Percentiles rank a stretch among this genome's conserved stretches.
Evolutionary conservation across 768 basidiomycete species (phyloP).

Genomic region (Tubosaeta sp.): DNA sequence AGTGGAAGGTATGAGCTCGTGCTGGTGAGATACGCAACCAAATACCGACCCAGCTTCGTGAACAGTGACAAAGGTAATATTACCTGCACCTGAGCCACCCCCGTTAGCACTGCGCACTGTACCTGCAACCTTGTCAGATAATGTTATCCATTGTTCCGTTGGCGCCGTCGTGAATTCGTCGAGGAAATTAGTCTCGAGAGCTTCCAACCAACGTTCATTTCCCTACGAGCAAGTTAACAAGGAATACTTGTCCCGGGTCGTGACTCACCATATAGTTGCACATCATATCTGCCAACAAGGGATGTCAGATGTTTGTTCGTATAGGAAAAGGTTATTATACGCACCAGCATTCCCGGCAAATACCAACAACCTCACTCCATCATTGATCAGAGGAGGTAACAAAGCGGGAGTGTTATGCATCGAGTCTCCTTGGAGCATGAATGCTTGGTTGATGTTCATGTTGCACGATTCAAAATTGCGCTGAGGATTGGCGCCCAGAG

Average conservation of each 20-base stretch:
- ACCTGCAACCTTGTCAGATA: constrained; percentile 57
- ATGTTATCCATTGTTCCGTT: constrained; percentile 53
- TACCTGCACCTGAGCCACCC: constrained; percentile 64
- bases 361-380: constrained; percentile 78
- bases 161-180: constrained; percentile 52
- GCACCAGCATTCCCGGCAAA: constrained; percentile 84
- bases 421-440: constrained; percentile 78
- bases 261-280: constrained; percentile 72
- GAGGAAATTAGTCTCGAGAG: constrained; percentile 57
- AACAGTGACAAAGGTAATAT: constrained; percentile 76
- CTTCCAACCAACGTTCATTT: constrained; percentile 71
- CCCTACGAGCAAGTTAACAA: constrained; percentile 40
- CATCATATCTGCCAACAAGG: constrained; percentile 60
- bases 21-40: background rate
- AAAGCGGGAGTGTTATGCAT: constrained; percentile 79
- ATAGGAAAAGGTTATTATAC: constrained; percentile 17
- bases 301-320: constrained; percentile 13
- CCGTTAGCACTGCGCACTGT: constrained; percentile 68
- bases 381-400: constrained; percentile 75
- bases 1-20: constrained; percentile 4
- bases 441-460: constrained; percentile 75
- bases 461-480: constrained; percentile 69
- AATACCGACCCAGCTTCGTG: constrained; percentile 71
- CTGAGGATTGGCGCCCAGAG: constrained; percentile 65
- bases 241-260: background rate